A percentile compares a stretch with the other conserved stretches of the same genome.
Conservation (phyloP, 2,329 filamentous ascomycete species). For the Macroventuria anomochaeta region DNA sequence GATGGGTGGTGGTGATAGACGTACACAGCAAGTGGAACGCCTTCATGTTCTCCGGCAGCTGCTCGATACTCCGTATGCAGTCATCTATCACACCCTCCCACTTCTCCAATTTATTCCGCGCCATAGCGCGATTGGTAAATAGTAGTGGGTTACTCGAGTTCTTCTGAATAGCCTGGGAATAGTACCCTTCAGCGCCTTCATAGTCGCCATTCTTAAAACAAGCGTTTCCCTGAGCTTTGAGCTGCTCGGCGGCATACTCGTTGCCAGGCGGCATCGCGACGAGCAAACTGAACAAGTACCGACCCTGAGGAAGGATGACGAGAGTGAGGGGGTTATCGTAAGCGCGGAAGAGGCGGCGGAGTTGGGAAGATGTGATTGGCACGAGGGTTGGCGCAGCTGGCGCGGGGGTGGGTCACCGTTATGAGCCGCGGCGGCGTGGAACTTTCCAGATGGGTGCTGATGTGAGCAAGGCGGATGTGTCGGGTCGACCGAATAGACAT, state of each 20-base stretch:
- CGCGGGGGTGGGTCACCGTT: conserved; percentile 28
- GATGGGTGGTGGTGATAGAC: conserved; percentile 12
- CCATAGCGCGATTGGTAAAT: conserved; percentile 89
- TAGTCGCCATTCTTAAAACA: conserved; percentile 72
- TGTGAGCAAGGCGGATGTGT: conserved; percentile 14
- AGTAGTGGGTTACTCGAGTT: conserved; percentile 79
- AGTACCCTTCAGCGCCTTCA: conserved; percentile 69
- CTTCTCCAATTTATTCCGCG: conserved; percentile 73
- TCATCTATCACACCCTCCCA: conserved; percentile 80
- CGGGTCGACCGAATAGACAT: background rate
- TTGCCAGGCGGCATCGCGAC: conserved; percentile 37
- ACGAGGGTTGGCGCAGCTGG: conserved; percentile 10
- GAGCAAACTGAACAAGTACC: background rate
- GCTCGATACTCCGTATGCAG: conserved; percentile 74
- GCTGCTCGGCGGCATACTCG: conserved; percentile 53
- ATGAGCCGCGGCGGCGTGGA: conserved; percentile 23
- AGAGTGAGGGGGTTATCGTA: conserved; percentile 1
- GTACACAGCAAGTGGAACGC: conserved; percentile 75
- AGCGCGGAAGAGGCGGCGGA: conserved; percentile 28
- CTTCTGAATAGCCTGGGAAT: conserved; percentile 79
- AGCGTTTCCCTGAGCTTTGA: conserved; percentile 65
- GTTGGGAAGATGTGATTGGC: conserved; percentile 33
- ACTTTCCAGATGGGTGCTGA: conserved; percentile 33
- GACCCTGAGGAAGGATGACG: background rate
- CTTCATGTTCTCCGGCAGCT: conserved; percentile 75